A percentile compares a stretch with the other conserved stretches of the same genome.
phyloP scores from a whole-genome alignment of 2,329 filamentous ascomycete genomes.

The Curvularia eragrostidis region DNA sequence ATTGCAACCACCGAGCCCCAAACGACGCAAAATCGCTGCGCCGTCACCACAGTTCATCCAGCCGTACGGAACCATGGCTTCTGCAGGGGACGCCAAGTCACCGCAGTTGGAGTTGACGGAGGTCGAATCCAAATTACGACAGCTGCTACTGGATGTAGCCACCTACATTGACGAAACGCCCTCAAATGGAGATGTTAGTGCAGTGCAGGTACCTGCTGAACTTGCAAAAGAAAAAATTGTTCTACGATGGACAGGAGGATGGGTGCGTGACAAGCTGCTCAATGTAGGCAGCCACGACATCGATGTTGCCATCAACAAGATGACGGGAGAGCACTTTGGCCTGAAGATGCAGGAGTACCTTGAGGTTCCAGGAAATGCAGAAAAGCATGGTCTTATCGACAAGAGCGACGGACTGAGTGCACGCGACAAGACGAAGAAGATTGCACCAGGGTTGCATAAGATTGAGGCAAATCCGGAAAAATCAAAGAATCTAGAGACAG shows the following conservation, averaged over 20 bases:
- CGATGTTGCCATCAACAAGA: constrained; percentile 82
- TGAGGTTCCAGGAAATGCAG: constrained; percentile 63
- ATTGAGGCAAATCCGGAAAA: constrained; percentile 93
- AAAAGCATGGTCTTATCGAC: constrained; percentile 63
- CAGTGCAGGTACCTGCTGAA: constrained; percentile 52
- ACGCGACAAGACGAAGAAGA: constrained; percentile 60
- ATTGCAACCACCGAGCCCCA: constrained; percentile 37
- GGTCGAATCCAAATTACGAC: constrained; percentile 73
- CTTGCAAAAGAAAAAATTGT: constrained; percentile 58
- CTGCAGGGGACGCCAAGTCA: constrained; percentile 19
- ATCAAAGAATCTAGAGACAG: constrained; percentile 93
- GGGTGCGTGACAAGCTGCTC: constrained; percentile 85
- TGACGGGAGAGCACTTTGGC: constrained; percentile 83
- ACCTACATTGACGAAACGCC: constrained; percentile 64
- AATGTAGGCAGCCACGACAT: constrained; percentile 78
- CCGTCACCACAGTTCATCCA: constrained; percentile 28
- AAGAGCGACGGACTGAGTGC: constrained; percentile 46
- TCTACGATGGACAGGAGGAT: constrained; percentile 82
- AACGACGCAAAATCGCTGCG: constrained; percentile 39
- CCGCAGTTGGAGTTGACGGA: constrained; percentile 66
- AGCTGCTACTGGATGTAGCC: constrained; percentile 84
- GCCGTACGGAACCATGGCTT: constrained; percentile 41
- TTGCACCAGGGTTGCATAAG: constrained; percentile 78
- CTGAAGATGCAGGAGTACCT: constrained; percentile 72
- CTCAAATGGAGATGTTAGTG: constrained; percentile 35